These are phyloP conservation scores for Ophiocordyceps camponoti-leonardi DNA, from an alignment of 2,329 filamentous ascomycete genomes.

Conservation along the genomic window DNA sequence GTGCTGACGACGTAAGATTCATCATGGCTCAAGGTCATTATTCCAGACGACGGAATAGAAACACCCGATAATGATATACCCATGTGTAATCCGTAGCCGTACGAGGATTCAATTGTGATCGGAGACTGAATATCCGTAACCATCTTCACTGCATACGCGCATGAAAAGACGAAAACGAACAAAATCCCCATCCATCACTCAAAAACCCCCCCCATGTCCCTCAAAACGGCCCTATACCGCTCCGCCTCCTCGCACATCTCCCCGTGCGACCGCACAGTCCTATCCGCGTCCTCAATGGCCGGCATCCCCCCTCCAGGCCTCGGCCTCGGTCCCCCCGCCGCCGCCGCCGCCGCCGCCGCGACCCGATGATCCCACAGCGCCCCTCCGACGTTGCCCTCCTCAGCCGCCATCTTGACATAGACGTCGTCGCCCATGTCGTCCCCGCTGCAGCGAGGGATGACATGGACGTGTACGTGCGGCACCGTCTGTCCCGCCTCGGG, in stretches of 20 bases:
- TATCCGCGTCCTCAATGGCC: conserved; percentile 51
- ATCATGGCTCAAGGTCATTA: no score
- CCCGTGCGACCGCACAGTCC: conserved; percentile 47
- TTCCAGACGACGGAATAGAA: no score
- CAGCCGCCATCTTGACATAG: conserved; percentile 67
- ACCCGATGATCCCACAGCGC: conserved; percentile 38
- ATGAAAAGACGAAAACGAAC: no score
- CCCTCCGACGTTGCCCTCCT: conserved; percentile 68
- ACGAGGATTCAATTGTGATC: no score
- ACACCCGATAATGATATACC: no score
- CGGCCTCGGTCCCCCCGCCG: conserved; percentile 17
- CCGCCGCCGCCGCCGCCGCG: conserved; percentile 3
- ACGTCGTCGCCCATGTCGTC: conserved; percentile 47
- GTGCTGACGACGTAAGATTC: no score
- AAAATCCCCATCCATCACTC: not conserved
- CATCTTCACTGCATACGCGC: no score
- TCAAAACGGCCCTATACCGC: conserved; percentile 37
- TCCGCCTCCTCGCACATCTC: conserved; percentile 71
- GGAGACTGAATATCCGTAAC: no score
- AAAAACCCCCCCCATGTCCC: conserved; percentile 20
- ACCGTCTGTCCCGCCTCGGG: conserved; percentile 84
- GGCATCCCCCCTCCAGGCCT: conserved; percentile 42
- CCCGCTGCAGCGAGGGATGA: conserved; percentile 56
- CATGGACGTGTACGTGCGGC: conserved; percentile 80
- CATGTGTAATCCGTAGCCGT: no score